Conservation (phyloP, 495 filamentous ascomycete species). For the Penicillium chermesinum region DNA sequence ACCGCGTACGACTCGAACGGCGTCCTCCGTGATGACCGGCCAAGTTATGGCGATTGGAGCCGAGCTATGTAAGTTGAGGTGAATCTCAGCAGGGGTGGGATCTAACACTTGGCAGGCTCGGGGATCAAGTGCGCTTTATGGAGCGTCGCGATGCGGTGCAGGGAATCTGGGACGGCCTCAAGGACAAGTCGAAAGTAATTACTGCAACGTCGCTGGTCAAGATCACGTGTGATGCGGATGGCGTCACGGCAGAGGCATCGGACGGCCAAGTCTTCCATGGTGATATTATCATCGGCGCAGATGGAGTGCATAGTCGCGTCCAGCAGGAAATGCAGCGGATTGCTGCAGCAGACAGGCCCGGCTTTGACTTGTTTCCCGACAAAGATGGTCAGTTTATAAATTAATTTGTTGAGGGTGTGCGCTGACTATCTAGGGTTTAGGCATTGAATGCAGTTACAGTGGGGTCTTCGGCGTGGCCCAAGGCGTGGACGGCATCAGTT, state of each 20-base stretch:
- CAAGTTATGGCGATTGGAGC: background rate
- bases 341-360: conserved; percentile 1
- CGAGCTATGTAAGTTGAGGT: background rate
- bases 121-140: conserved; percentile 24
- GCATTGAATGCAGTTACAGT: conserved; percentile 19
- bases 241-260: conserved; percentile 23
- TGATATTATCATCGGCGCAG: conserved; percentile 44
- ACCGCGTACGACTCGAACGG: background rate
- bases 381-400: conserved; percentile 6
- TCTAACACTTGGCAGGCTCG: conserved; percentile 12
- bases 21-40: background rate
- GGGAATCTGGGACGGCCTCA: conserved; percentile 28
- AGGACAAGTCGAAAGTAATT: conserved; percentile 28
- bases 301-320: conserved; percentile 37
- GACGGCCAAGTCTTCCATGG: conserved; percentile 38
- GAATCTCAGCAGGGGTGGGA: background rate
- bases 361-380: background rate
- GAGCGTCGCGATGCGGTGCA: conserved; percentile 28
- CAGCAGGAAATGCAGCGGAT: conserved; percentile 7
- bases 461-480: conserved; percentile 37
- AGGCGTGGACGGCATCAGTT: background rate
- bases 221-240: conserved; percentile 18
- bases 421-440: background rate
- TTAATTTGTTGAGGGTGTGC: background rate
- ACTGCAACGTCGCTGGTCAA: conserved; percentile 25